Evolutionary conservation across 441 rosid genomes (phyloP).

Genomic region (Metrosideros polymorpha): DNA sequence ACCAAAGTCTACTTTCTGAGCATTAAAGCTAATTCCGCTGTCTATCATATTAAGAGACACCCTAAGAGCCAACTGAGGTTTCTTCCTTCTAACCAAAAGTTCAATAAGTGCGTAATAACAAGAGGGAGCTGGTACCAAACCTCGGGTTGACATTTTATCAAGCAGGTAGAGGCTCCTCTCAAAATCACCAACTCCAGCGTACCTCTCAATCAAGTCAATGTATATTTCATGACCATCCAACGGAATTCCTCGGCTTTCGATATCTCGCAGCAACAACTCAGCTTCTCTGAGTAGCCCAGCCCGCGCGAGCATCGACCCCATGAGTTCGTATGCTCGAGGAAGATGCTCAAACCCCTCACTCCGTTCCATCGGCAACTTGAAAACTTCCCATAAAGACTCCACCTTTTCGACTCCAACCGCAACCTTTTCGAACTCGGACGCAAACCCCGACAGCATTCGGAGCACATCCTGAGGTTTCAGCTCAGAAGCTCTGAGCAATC

Average conservation of each 20-base stretch:
- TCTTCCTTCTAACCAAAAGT: constrained; percentile 35
- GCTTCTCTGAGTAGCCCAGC: constrained; percentile 52
- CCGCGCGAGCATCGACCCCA: constrained; percentile 49
- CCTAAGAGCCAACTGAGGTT: constrained; percentile 33
- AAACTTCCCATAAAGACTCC: constrained; percentile 52
- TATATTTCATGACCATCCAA: constrained; percentile 27
- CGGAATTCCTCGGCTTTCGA: constrained; percentile 32
- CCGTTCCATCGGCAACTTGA: constrained; percentile 37
- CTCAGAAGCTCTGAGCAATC: constrained; percentile 29
- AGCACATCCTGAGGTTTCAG: constrained; percentile 57
- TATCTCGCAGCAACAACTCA: constrained; percentile 43
- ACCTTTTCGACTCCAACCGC: constrained; percentile 34
- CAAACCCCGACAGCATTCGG: constrained; percentile 43
- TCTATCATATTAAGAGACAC: constrained; percentile 49
- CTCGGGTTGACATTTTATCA: constrained; percentile 34
- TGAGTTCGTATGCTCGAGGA: constrained; percentile 37
- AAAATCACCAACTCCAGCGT: constrained; percentile 28
- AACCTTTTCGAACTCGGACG: constrained; percentile 30
- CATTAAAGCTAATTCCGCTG: constrained; percentile 8
- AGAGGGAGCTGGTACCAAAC: constrained; percentile 27
- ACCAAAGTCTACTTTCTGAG: constrained; percentile 20
- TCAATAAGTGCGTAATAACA: constrained; percentile 38
- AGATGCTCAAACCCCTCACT: constrained; percentile 47
- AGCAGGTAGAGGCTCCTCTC: constrained; percentile 47
- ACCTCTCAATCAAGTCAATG: constrained; percentile 43